phyloP scores from a whole-genome alignment of 352 stramenopile species.

The Peronospora farinosa region DNA sequence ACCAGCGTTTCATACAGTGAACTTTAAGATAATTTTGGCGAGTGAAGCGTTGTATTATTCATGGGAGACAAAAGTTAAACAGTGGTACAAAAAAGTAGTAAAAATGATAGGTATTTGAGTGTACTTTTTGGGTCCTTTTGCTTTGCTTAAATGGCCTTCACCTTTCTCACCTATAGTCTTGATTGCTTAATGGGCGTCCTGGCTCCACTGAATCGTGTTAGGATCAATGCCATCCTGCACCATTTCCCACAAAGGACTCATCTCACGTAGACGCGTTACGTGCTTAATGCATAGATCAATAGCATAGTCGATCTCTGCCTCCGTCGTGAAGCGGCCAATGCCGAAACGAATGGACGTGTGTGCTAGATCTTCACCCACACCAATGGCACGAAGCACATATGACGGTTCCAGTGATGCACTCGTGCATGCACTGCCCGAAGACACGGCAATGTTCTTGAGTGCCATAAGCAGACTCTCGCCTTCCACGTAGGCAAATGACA shows the following conservation, averaged over 20 bases:
- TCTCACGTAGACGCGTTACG: slow-evolving; percentile 95
- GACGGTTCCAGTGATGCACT: slow-evolving; percentile 95
- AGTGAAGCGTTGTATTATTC: too few relatives aligned
- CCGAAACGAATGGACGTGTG: slow-evolving; percentile 97
- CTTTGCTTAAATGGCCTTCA: background rate
- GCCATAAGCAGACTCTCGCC: slow-evolving; percentile 99
- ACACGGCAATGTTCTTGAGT: slow-evolving; percentile 98
- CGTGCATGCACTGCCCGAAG: slow-evolving; percentile 94
- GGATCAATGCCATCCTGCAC: slow-evolving; percentile 99
- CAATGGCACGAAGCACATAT: slow-evolving; percentile 98
- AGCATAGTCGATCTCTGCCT: slow-evolving; percentile 96
- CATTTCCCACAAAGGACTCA: slow-evolving; percentile 99
- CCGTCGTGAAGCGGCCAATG: slow-evolving; percentile 97
- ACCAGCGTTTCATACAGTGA: too few relatives aligned
- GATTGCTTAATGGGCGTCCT: slow-evolving; percentile 82
- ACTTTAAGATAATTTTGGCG: too few relatives aligned
- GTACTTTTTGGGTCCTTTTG: too few relatives aligned
- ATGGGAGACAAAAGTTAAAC: too few relatives aligned
- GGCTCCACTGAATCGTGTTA: slow-evolving; percentile 99
- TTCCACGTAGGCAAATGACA: slow-evolving; percentile 99
- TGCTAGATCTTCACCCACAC: slow-evolving; percentile 97
- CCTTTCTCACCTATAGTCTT: background rate
- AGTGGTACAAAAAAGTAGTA: too few relatives aligned
- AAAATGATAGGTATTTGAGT: too few relatives aligned
- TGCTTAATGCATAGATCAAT: slow-evolving; percentile 92